Evolutionary conservation across 2,329 filamentous ascomycete genomes (phyloP).

Genomic region (Sporothrix curviconia): DNA sequence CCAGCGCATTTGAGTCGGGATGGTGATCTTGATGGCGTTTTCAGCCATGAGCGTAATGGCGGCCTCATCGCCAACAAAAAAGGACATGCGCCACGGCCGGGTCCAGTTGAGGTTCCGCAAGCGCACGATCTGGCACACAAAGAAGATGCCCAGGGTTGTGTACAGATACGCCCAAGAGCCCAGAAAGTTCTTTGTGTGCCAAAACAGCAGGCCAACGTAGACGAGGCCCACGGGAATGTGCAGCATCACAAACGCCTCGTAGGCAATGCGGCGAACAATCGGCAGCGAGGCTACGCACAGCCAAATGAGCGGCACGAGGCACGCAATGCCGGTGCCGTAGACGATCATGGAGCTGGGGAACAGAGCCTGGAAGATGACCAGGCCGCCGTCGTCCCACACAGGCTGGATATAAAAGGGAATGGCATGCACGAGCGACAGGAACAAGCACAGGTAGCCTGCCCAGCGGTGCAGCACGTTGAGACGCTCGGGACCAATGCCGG

Average conservation of each 20-base stretch:
- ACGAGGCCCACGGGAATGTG: conserved; percentile 76
- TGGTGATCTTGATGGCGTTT: conserved; percentile 91
- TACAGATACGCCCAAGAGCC: conserved; percentile 86
- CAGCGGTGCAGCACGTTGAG: conserved; percentile 91
- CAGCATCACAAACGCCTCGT: conserved; percentile 76
- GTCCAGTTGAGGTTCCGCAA: conserved; percentile 87
- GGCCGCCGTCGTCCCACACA: conserved; percentile 72
- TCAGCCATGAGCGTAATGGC: conserved; percentile 84
- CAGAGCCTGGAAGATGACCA: conserved; percentile 61
- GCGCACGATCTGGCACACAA: conserved; percentile 64
- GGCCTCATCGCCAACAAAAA: conserved; percentile 84
- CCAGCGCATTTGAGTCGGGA: conserved; percentile 90
- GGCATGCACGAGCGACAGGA: conserved; percentile 75
- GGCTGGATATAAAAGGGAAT: conserved; percentile 87
- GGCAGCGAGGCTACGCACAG: conserved; percentile 81
- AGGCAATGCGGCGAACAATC: conserved; percentile 66
- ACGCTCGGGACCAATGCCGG: conserved; percentile 85
- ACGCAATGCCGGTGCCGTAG: conserved; percentile 81
- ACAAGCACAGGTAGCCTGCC: conserved; percentile 79
- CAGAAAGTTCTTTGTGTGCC: conserved; percentile 91
- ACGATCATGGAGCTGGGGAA: conserved; percentile 61
- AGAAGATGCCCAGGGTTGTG: conserved; percentile 73
- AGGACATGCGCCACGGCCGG: conserved; percentile 71
- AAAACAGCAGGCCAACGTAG: conserved; percentile 82
- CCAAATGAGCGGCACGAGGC: conserved; percentile 72